Evolutionary conservation across 176 grass and related monocot species (phyloP).

Genomic region (Sorghum bicolor): Sorghum_bicolor_NCBIv3 NC_012879.2:7554001-7554500

Average conservation of each 20-base stretch:
- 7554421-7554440: constrained; percentile 1
- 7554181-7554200: background rate
- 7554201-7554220: background rate
- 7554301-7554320: constrained; percentile 35
- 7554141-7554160: too few relatives aligned
- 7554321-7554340: constrained; percentile 24
- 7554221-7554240: background rate
- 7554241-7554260: background rate
- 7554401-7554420: constrained; percentile 22
- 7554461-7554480: constrained; percentile 16
- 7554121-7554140: too few relatives aligned
- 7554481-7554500: background rate
- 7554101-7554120: too few relatives aligned
- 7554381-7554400: constrained; percentile 17
- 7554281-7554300: constrained; percentile 27
- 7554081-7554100: too few relatives aligned
- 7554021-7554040: too few relatives aligned
- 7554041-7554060: too few relatives aligned
- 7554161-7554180: background rate
- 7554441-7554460: constrained; percentile 27
- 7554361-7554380: constrained; percentile 23
- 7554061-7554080: too few relatives aligned
- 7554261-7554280: background rate
- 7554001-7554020: too few relatives aligned
- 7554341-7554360: background rate